Evolutionary conservation across 208 protist genomes (phyloP), one percentile per base, ranked within the genome.

Genomic region (Leishmania aethiopica): DNA sequence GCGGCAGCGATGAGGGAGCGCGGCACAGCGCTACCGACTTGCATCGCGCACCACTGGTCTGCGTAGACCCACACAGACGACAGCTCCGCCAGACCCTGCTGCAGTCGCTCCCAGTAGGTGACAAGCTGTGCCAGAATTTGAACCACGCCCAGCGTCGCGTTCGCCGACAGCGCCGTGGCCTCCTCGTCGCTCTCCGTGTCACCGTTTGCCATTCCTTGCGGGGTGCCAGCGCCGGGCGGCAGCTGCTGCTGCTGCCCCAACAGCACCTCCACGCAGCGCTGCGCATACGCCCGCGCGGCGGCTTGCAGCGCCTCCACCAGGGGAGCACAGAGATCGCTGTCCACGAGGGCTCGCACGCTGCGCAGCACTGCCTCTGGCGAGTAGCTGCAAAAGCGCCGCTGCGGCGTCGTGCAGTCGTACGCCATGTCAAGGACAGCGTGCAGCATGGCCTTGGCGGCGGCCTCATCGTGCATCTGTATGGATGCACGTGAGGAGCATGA

Each of bases 1-100:
- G 80, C 77, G 37, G 78, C 80, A 17, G 47, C 77, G 40, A 37
- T 17, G 53, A 88, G 77, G 47, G 66, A 79, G 64, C 83, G 83
- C 32, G 83, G 83, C 8, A 80, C 25, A 8, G 42, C 72, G 64
- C 64, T 64, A 3, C 75, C 79, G 3, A 73, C 55, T 32, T 81
- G 80, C 28, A 76, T 53, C n/a, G 85, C 51, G 83, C 87, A 91
- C 84, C 88, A 89, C 49, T 84, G 83, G 37, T 86, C 86, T 32
- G 92, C 75, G 81, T 89, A 92, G 13, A 91, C 85, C 90, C 92
- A 95, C 40, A 95, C 88, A 19, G 79, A 82, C 59, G 78, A 79
- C 3, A 93, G 74, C 87, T 95, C 90, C 10, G 57, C 77, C 57
- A 90, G 70, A 28, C 83, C 86, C 28, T 86, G 59, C 49, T 83